A percentile compares a stretch with the other conserved stretches of the same genome.
phyloP scores from a whole-genome alignment of 2,329 filamentous ascomycete genomes.

The Orbilia brochopaga region DNA sequence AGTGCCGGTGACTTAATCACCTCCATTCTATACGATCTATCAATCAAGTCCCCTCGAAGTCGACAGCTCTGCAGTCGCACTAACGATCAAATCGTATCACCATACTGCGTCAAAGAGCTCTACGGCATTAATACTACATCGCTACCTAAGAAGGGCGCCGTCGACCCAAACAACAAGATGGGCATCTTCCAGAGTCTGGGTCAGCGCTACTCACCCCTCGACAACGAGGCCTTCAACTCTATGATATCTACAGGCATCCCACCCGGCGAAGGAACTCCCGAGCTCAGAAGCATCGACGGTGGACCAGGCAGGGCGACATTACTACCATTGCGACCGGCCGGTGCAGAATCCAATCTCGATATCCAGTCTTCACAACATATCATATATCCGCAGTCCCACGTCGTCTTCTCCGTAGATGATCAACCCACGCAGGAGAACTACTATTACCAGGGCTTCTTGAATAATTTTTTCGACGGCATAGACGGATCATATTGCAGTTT shows the following conservation, averaged over 20 bases:
- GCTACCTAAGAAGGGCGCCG: slow-evolving; percentile 55
- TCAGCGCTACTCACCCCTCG: slow-evolving; percentile 59
- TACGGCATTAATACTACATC: slow-evolving; percentile 58
- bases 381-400: slow-evolving; percentile 63
- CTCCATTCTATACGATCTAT: no score
- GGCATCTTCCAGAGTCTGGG: slow-evolving; percentile 60
- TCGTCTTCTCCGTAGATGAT: slow-evolving; percentile 62
- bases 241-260: slow-evolving; percentile 57
- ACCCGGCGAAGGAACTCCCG: slow-evolving; percentile 57
- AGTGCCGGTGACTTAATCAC: no score
- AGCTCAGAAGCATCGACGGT: slow-evolving; percentile 58
- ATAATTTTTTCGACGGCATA: slow-evolving; percentile 64
- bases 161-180: slow-evolving; percentile 58
- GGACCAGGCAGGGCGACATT: slow-evolving; percentile 55
- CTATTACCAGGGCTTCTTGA: slow-evolving; percentile 57
- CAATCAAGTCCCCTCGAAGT: no score
- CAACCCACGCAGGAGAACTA: slow-evolving; percentile 53
- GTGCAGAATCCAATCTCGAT: slow-evolving; percentile 61
- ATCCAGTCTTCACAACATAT: slow-evolving; percentile 62
- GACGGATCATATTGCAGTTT: slow-evolving; percentile 65
- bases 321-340: slow-evolving; percentile 53
- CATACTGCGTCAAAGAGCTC: slow-evolving; percentile 56
- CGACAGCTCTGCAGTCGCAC: background rate
- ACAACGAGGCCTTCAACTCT: slow-evolving; percentile 59
- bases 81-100: slow-evolving; percentile 52